A percentile compares a stretch with the other conserved stretches of the same genome.
Evolutionary conservation across 2,329 filamentous ascomycete genomes (phyloP).

Genomic region (Dothidotthia symphoricarpi): DNA sequence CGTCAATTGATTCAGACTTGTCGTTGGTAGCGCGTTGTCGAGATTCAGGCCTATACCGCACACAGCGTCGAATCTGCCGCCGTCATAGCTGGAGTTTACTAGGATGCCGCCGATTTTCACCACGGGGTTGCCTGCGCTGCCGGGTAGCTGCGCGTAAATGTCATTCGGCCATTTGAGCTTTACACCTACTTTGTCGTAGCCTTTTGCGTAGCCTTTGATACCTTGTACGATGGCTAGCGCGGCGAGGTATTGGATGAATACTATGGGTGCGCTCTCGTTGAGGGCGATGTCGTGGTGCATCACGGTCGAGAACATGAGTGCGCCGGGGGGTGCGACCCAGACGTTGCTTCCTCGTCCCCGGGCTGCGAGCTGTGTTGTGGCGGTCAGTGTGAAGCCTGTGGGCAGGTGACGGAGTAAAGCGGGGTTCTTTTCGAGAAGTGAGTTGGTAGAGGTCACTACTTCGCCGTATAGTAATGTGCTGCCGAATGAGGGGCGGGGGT

Average conservation of each 20-base stretch:
- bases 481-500: conserved; percentile 67
- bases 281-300: conserved; percentile 78
- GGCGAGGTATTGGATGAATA: conserved; percentile 91
- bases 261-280: conserved; percentile 70
- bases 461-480: conserved; percentile 80
- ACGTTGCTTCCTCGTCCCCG: conserved; percentile 88
- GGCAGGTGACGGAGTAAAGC: conserved; percentile 73
- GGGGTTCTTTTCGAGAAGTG: conserved; percentile 88
- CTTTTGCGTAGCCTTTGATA: conserved; percentile 73
- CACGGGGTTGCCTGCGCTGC: conserved; percentile 56
- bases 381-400: conserved; percentile 81
- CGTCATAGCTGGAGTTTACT: conserved; percentile 79
- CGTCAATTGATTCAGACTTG: conserved; percentile 74
- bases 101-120: conserved; percentile 93
- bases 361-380: conserved; percentile 83
- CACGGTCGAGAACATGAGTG: conserved; percentile 82
- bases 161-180: conserved; percentile 98
- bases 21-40: conserved; percentile 80
- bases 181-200: conserved; percentile 73
- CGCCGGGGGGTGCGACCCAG: conserved; percentile 87
- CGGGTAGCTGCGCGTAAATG: conserved; percentile 57
- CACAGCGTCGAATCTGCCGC: conserved; percentile 77
- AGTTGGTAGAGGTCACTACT: conserved; percentile 91
- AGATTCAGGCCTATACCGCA: conserved; percentile 82
- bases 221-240: conserved; percentile 84